Evolutionary conservation across 768 basidiomycete genomes (phyloP).

Genomic region (Russula sp.): DNA sequence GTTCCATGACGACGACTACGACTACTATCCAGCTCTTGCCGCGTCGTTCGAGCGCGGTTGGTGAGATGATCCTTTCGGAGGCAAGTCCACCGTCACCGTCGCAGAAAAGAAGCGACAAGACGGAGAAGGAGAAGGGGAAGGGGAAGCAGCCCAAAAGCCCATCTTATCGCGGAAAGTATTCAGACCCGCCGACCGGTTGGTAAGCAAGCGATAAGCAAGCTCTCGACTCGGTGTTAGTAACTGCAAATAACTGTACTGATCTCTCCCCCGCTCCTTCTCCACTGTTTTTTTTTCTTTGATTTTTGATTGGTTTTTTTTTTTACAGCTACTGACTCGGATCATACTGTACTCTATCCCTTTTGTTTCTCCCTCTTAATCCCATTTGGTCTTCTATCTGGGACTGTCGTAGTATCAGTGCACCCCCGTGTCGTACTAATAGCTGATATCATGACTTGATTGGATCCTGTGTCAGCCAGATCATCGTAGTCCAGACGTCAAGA

Average conservation of each 20-base stretch:
- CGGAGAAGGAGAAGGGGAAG: slow-evolving; percentile 19
- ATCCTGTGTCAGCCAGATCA: neutral
- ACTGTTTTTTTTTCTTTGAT: neutral
- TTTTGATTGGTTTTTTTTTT: neutral
- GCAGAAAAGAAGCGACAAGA: neutral
- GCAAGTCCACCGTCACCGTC: neutral
- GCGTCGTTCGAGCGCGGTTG: slow-evolving; percentile 4
- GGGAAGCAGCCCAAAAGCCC: slow-evolving; percentile 1
- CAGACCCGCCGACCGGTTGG: slow-evolving; percentile 26
- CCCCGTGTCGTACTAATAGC: neutral
- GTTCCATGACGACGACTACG: neutral
- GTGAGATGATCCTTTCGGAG: neutral
- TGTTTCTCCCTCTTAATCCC: neutral
- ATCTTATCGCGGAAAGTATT: slow-evolving; percentile 20
- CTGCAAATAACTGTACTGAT: neutral
- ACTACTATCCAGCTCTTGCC: slow-evolving; percentile 9
- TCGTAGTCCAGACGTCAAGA: no score
- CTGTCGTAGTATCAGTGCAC: no score
- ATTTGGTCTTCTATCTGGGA: no score
- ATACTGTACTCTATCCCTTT: neutral
- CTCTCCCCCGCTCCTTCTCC: neutral
- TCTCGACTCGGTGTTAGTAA: slow-evolving; percentile 24
- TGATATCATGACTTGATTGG: neutral
- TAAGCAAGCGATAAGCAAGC: slow-evolving; percentile 10
- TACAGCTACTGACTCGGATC: neutral